Evolutionary conservation across 2,329 filamentous ascomycete genomes (phyloP).

Genomic region (Pseudonectria foliicola): DNA sequence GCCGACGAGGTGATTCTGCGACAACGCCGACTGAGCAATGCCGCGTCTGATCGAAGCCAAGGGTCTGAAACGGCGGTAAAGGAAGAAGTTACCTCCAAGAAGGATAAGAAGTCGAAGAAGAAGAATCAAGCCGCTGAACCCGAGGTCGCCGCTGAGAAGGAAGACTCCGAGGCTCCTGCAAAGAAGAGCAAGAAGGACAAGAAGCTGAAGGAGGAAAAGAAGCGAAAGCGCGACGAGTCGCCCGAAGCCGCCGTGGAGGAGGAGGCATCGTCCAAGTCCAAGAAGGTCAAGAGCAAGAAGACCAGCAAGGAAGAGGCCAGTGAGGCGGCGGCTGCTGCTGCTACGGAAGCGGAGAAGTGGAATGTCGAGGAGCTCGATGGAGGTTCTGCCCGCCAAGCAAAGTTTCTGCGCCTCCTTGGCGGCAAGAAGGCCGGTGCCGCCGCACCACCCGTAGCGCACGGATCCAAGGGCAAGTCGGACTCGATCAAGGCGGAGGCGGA

Average conservation of each 20-base stretch:
- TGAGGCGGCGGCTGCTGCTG: constrained; percentile 6
- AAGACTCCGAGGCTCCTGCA: not conserved
- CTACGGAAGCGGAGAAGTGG: constrained; percentile 37
- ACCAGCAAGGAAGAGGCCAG: constrained; percentile 10
- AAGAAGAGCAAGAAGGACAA: constrained; percentile 14
- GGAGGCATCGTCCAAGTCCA: constrained; percentile 13
- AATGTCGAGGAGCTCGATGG: constrained; percentile 46
- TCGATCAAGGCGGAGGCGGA: constrained; percentile 41
- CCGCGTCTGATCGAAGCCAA: constrained; percentile 17
- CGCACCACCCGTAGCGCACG: constrained; percentile 7
- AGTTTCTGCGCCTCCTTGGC: constrained; percentile 51
- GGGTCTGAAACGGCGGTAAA: constrained; percentile 11
- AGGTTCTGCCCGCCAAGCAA: constrained; percentile 42
- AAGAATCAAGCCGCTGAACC: constrained; percentile 5
- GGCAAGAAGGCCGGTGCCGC: constrained; percentile 38
- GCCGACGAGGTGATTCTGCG: constrained; percentile 26
- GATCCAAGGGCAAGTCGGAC: constrained; percentile 23
- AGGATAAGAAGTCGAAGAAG: constrained; percentile 7
- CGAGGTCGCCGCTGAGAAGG: not conserved
- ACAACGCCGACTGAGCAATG: constrained; percentile 25
- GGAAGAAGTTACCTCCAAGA: constrained; percentile 9
- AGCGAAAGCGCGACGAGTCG: constrained; percentile 26
- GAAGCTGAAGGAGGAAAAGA: constrained; percentile 22
- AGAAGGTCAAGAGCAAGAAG: constrained; percentile 21
- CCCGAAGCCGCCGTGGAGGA: constrained; percentile 9